Evolutionary conservation across 2,329 filamentous ascomycete species (phyloP).

Genomic region (Penicillium hordei): DNA sequence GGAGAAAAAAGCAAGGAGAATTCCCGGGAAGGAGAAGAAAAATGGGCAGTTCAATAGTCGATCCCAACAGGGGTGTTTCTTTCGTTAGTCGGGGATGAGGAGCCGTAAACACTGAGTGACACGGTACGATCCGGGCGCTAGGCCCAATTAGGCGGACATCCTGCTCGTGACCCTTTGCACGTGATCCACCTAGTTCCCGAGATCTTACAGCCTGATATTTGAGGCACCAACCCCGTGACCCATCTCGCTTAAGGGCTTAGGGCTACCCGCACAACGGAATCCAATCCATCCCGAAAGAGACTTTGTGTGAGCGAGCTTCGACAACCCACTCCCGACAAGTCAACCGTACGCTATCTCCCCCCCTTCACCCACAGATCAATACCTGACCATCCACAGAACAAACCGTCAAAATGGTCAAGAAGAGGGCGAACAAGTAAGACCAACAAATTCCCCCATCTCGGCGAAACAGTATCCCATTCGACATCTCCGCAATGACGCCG

Average conservation of each 20-base stretch:
- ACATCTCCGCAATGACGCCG: slow-evolving; percentile 29
- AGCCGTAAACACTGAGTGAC: slow-evolving; percentile 23
- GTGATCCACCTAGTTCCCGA: slow-evolving; percentile 4
- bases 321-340: slow-evolving; percentile 43
- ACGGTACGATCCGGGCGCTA: slow-evolving; percentile 26
- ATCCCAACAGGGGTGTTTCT: slow-evolving; percentile 29
- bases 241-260: slow-evolving; percentile 43
- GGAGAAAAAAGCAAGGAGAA: slow-evolving; percentile 12
- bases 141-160: slow-evolving; percentile 5
- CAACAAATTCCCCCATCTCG: slow-evolving; percentile 24
- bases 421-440: slow-evolving; percentile 70
- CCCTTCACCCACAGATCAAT: slow-evolving; percentile 20
- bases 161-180: slow-evolving; percentile 17
- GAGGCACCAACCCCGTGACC: slow-evolving; percentile 24
- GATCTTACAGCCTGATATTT: background rate
- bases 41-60: slow-evolving; percentile 27
- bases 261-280: slow-evolving; percentile 42
- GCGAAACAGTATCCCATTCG: slow-evolving; percentile 28
- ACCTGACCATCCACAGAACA: slow-evolving; percentile 40
- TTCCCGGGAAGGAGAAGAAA: slow-evolving; percentile 20
- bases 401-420: slow-evolving; percentile 71
- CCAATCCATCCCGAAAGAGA: slow-evolving; percentile 35
- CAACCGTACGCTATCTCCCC: slow-evolving; percentile 38
- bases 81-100: slow-evolving; percentile 9
- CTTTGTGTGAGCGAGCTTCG: slow-evolving; percentile 38